Base-by-base conservation (phyloP, 2,329 filamentous ascomycete genomes). In the Herpotrichia juniperi region DNA sequence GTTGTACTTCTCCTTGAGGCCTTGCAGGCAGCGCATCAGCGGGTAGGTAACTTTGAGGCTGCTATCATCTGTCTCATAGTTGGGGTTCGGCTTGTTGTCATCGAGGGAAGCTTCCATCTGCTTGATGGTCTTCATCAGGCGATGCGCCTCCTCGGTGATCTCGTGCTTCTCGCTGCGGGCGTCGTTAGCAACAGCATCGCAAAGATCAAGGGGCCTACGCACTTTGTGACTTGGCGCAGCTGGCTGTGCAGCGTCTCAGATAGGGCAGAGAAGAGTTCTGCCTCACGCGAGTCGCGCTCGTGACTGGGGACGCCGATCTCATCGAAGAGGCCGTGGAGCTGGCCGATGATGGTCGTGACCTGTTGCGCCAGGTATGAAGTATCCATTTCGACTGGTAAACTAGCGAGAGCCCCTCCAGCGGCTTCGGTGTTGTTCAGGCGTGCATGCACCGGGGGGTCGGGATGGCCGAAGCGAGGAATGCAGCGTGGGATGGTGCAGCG, bases 261-360 rank as follows among this genome's bases (percentile, higher is more conserved):
- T 49, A 99, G 83, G 48, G 93, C 93, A 50, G 87, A 83, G 74
- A 97, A 97, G 56, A 99, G 86, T 92, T 97, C 91, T 71, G 90
- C 85, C 73, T 97, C 93, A 67, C 94, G 84, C 44, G 85, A 83
- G 71, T 97, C 92, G 68, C 94, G 89, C 75, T 97, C 94, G 86
- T 96, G 92, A 68, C 80, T 86, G 24, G 93, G 86, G n/a, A 99
- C 90, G 53, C 94, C 94, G 68, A 99, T 99, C 72, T 99, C 93
- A 74, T 99, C 94, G 69, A 97, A 99, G 51, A 97, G 84, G 60
- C 89, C 90, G 76, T 97, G 93, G 55, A 99, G 84, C 77, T 97
- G 92, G 74, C 86, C 86, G 72, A 97, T 92, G 71, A 96, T 97
- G 67, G 85, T 91, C 63, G 91, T 94, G 78, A 99, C 91, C 84